Evolutionary conservation across 495 filamentous ascomycete genomes (phyloP).

Genomic region (Ascobolus immersus): DNA sequence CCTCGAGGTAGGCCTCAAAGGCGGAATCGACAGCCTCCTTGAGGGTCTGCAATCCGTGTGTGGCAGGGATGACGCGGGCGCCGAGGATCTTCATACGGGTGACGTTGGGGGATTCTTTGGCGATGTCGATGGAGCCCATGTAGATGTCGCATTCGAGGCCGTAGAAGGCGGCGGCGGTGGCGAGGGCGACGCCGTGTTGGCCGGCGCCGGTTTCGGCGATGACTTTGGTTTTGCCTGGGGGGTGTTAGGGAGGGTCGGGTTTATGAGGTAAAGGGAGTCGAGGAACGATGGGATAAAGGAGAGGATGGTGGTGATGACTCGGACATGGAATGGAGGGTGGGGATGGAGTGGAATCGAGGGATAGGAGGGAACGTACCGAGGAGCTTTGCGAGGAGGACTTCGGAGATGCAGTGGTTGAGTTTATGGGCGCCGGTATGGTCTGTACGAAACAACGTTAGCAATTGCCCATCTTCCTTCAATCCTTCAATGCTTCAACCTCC

Average conservation of each 20-base stretch:
- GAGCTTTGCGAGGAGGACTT: constrained; percentile 16
- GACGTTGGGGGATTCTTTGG: constrained; percentile 9
- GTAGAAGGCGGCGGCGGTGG: constrained; percentile 11
- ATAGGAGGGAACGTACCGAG: too few relatives aligned
- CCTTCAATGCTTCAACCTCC: not conserved
- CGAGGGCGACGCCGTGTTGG: constrained; percentile 10
- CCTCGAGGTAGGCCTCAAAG: constrained; percentile 9
- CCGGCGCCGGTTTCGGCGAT: constrained; percentile 12
- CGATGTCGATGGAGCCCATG: constrained; percentile 10
- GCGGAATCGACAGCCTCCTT: constrained; percentile 12
- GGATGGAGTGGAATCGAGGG: too few relatives aligned
- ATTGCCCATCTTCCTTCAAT: not conserved
- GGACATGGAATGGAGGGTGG: too few relatives aligned
- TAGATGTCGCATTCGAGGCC: constrained; percentile 11
- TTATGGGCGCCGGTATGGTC: constrained; percentile 20
- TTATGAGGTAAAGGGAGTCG: too few relatives aligned
- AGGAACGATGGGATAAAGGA: too few relatives aligned
- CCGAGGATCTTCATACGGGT: constrained; percentile 11
- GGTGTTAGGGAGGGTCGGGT: too few relatives aligned
- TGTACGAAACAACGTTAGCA: too few relatives aligned
- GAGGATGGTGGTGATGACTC: too few relatives aligned
- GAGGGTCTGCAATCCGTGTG: constrained; percentile 7
- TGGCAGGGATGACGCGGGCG: constrained; percentile 6
- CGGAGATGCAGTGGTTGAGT: constrained; percentile 15
- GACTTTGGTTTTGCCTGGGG: constrained; percentile 9